Evolutionary conservation across 1,284 basidiomycete genomes (phyloP), one percentile per base, ranked within the genome.

Genomic region (Trametes pubescens): DNA sequence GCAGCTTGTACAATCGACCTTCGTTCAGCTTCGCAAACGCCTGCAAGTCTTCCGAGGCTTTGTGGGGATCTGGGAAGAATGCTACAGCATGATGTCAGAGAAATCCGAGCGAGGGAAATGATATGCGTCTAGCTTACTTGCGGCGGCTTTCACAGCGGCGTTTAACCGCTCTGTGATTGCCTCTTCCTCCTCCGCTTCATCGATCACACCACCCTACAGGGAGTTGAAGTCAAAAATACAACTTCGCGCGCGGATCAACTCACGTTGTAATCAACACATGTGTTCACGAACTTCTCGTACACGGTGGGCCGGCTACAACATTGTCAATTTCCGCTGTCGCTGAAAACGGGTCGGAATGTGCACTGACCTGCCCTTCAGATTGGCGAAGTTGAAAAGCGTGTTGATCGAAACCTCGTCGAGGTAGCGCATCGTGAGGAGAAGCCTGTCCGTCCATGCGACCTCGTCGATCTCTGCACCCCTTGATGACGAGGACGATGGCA

Each of bases 11-110:
- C 11, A 97, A 80, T 54, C 94, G 85, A 22, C 84, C 84, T 71
- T 98, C 95, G 75, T 98, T 98, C 43, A 90, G 79, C 65, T 92
- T 91, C 1, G 96, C 96, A 71, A 99, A 98, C 0, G 86, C 77
- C 22, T 88, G 82, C 24, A 99, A 78, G 72, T 98, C 96, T 61
- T 92, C 92, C 2, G 81, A 79, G 0, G 89, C 91, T 73, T 93
- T 93, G 46, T 86, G 82, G 0, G 86, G 81, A 58, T 98, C 95
- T 3, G 87, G 82, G 69, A 89, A 92, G 53, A 76, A 77, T 18
- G 69, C 88, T 89, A 65, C 21, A n/a, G 32, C n/a, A n/a, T n/a
- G n/a, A n/a, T n/a, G n/a, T n/a, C n/a, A n/a, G n/a, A n/a, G n/a
- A n/a, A n/a, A n/a, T n/a, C n/a, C n/a, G n/a, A n/a, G 32, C 40